Base-by-base conservation (phyloP, 345 rosid species). In the Rubroshorea leprosula region DNA sequence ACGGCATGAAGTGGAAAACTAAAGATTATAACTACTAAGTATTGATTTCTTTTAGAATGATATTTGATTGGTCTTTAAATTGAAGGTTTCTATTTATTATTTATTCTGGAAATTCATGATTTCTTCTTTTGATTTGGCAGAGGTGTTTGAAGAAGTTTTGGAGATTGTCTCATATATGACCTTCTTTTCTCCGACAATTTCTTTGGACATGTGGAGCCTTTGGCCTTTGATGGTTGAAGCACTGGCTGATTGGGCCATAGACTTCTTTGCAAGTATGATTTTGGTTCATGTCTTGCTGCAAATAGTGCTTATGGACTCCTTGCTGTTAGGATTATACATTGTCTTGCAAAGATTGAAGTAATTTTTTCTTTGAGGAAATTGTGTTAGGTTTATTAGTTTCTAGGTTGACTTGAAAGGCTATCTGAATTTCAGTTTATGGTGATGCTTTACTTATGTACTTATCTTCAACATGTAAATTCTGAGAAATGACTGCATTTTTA, bases 151-250 rank as follows among this genome's bases (percentile, higher is more conserved):
- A 81, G 99, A 94, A 80, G 92, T 94, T 61, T 70, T 90, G 88
- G 99, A 94, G 76, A 90, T 94, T 71, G 95, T 87, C 45, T 87
- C 97, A 15, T 84, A 85, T 68, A 90, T 94, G 99, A 89, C 99
- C 66, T 90, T 89, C 74, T 94, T 82, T 68, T 82, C 97, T 48
- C 99, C 99, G 19, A 82, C 78, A 35, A 90, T 94, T 76, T 87
- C 99, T 35, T 51, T 82, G 72, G 95, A 83, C 26, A 87, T 94
- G 95, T 94, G 99, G 99, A 85, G 83, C 71, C 95, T 94, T 45
- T 94, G 99, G 99, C 96, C 97, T 27, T 73, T 94, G 76, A 82
- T 94, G 95, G 78, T 84, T 72, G 96, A 87, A 55, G 97, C 97
- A 54, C 68, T 94, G 68, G 84, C 79, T 43, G 97, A 90, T 62